phyloP scores from a whole-genome alignment of 2,329 filamentous ascomycete genomes.

The Aspergillus texensis region DNA sequence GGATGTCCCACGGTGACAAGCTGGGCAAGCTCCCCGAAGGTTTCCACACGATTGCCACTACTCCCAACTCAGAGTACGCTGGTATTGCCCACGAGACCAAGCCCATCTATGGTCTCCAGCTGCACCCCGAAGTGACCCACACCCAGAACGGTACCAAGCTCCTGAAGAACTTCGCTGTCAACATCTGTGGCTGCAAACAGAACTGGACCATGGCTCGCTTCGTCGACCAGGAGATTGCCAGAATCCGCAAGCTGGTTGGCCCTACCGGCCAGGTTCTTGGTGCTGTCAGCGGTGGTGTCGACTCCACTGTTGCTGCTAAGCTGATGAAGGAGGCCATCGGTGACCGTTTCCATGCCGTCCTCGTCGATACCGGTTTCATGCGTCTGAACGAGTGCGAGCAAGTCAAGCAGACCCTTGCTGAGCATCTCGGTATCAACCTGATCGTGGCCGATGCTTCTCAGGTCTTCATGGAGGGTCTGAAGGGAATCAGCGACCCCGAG shows the following conservation, averaged over 20 bases:
- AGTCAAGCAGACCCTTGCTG: conserved; percentile 76
- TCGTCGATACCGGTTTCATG: conserved; percentile 86
- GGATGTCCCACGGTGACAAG: conserved; percentile 92
- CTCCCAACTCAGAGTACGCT: conserved; percentile 75
- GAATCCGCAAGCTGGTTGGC: conserved; percentile 82
- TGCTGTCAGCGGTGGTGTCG: conserved; percentile 81
- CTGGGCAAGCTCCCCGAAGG: conserved; percentile 71
- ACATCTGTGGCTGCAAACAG: conserved; percentile 74
- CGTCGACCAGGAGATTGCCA: conserved; percentile 73
- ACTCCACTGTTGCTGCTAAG: conserved; percentile 83
- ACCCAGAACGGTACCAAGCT: conserved; percentile 65
- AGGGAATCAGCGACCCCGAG: conserved; percentile 79
- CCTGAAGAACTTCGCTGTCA: conserved; percentile 79
- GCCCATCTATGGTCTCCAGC: conserved; percentile 79
- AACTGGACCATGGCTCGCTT: conserved; percentile 90
- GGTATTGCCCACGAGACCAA: conserved; percentile 62
- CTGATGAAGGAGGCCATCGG: conserved; percentile 87
- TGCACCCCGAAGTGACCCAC: conserved; percentile 81
- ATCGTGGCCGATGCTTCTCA: conserved; percentile 81
- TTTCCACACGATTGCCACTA: conserved; percentile 75
- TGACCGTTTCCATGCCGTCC: conserved; percentile 79
- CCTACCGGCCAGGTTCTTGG: conserved; percentile 79
- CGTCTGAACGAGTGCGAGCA: conserved; percentile 80
- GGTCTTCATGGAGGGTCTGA: conserved; percentile 74
- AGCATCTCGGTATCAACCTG: conserved; percentile 86